These are phyloP conservation scores for Termitomyces sp. DNA, from an alignment of 768 basidiomycete genomes.

Conservation along the genomic window DNA sequence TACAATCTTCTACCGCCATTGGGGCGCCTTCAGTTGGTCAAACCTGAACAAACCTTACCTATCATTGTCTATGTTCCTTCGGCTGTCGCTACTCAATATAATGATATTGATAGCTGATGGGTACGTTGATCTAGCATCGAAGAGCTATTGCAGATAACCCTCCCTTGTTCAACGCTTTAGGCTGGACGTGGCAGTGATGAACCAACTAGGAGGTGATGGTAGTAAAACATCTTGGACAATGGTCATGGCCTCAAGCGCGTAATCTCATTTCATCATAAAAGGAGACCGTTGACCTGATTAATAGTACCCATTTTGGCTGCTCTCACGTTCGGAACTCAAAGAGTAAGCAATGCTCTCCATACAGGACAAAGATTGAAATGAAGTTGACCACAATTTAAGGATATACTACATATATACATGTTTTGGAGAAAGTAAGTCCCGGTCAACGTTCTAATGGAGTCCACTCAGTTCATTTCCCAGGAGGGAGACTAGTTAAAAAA, in stretches of 20 bases:
- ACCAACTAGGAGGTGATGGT: background rate
- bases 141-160: no score
- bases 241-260: background rate
- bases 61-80: background rate
- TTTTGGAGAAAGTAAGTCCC: background rate
- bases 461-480: background rate
- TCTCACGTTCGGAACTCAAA: background rate
- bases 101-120: background rate
- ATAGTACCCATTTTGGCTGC: background rate
- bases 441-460: no score
- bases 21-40: background rate
- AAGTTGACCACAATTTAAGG: background rate
- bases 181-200: background rate
- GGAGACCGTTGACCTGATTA: background rate
- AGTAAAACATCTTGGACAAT: background rate
- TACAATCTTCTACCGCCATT: background rate
- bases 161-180: background rate
- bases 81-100: background rate
- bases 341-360: background rate
- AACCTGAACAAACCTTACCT: background rate
- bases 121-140: background rate
- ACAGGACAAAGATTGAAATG: background rate
- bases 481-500: background rate
- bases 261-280: background rate
- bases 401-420: background rate